Percentiles rank a stretch among this genome's conserved stretches.
Evolutionary conservation across 257 asterid species (phyloP).

Genomic region (Lycium ferocissimum): DNA sequence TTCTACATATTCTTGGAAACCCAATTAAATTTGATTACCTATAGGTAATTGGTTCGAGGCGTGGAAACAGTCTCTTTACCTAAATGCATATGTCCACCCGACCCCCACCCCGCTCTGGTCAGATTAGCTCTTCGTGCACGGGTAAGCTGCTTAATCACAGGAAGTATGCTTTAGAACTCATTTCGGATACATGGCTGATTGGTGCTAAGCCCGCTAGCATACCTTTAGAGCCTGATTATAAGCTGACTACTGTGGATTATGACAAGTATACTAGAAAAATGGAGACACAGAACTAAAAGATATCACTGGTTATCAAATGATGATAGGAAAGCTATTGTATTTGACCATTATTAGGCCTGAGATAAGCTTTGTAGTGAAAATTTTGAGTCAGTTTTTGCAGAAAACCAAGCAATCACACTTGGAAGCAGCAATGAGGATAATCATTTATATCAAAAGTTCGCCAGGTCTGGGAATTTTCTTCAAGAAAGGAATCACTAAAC

Average conservation of each 20-base stretch:
- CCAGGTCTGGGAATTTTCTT: neutral
- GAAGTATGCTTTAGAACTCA: neutral
- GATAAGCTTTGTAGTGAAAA: neutral
- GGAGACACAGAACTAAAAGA: neutral
- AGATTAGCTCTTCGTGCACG: neutral
- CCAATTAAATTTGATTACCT: neutral
- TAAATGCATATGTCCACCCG: constrained; percentile 1
- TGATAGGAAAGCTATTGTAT: neutral
- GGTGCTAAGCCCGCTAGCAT: neutral
- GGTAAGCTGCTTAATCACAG: neutral
- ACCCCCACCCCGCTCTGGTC: neutral
- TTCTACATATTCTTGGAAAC: neutral
- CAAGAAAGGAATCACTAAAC: neutral
- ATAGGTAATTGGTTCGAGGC: neutral
- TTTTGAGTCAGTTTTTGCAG: neutral
- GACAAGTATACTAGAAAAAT: neutral
- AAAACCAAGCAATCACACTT: neutral
- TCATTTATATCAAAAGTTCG: neutral
- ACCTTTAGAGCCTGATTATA: neutral
- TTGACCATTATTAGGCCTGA: neutral
- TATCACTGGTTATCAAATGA: neutral
- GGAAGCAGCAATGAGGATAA: neutral
- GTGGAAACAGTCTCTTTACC: neutral
- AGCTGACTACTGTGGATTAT: neutral
- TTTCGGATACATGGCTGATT: neutral